Evolutionary conservation across 1,284 basidiomycete genomes (phyloP).

Genomic region (Salmacisia buchloeana): DNA sequence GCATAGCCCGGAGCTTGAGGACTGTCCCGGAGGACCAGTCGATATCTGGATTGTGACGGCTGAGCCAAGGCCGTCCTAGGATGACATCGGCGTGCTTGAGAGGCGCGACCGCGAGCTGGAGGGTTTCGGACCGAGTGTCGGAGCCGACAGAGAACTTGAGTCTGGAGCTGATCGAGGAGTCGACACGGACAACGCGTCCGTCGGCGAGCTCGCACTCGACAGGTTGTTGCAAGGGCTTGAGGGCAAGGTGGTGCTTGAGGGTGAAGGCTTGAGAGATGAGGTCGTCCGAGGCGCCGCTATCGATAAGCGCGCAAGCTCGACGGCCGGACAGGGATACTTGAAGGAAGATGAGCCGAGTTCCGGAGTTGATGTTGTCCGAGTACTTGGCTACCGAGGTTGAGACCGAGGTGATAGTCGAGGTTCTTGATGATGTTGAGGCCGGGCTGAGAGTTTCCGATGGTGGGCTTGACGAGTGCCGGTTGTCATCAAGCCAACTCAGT

Average conservation of each 20-base stretch:
- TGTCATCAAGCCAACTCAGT: neutral
- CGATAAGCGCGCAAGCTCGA: conserved; percentile 5
- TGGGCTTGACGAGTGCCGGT: conserved; percentile 5
- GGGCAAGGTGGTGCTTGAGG: neutral
- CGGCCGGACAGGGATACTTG: conserved; percentile 6
- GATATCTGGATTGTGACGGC: conserved; percentile 10
- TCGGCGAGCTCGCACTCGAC: conserved; percentile 7
- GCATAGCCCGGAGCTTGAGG: neutral
- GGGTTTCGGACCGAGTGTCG: conserved; percentile 1
- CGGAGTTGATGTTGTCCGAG: neutral
- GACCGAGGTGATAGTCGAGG: neutral
- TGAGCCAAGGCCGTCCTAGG: conserved; percentile 8
- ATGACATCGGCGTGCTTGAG: conserved; percentile 7
- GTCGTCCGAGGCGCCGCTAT: conserved; percentile 9
- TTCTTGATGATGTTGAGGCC: neutral
- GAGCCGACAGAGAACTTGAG: conserved; percentile 5
- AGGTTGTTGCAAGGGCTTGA: neutral
- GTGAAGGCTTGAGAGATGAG: conserved; percentile 4
- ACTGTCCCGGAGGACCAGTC: conserved; percentile 2
- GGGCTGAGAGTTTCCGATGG: neutral
- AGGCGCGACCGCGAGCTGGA: neutral
- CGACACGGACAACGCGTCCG: neutral
- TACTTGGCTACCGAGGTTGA: neutral
- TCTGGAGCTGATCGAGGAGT: conserved; percentile 1
- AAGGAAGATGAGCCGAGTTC: neutral